phyloP scores from a whole-genome alignment of 1,139 yeast species.

The Meyerozyma guilliermondii region DNA sequence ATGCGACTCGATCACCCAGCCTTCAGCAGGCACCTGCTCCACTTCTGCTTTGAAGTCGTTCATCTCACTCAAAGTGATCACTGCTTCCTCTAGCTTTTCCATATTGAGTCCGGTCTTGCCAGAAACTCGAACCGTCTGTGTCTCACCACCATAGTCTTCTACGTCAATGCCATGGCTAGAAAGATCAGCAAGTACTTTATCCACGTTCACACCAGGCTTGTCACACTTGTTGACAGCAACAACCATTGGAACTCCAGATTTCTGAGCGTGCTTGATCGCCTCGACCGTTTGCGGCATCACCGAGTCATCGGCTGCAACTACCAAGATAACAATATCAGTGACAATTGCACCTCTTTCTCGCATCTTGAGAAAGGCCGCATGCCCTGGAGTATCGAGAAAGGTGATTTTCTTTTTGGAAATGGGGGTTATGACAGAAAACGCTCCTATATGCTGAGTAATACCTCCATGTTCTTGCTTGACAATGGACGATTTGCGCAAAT shows the following conservation, averaged over 20 bases:
- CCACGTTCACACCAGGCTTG: slow-evolving; percentile 66
- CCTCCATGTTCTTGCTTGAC: slow-evolving; percentile 92
- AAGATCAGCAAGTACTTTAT: slow-evolving; percentile 71
- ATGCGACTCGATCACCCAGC: slow-evolving; percentile 87
- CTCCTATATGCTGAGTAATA: slow-evolving; percentile 97
- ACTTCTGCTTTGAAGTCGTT: slow-evolving; percentile 70
- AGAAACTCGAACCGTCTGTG: slow-evolving; percentile 82
- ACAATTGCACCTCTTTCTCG: slow-evolving; percentile 94
- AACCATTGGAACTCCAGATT: slow-evolving; percentile 77
- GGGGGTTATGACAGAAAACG: slow-evolving; percentile 81
- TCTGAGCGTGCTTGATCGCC: slow-evolving; percentile 89
- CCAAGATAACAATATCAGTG: slow-evolving; percentile 87
- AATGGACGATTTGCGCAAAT: slow-evolving; percentile 74
- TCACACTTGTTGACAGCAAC: slow-evolving; percentile 95
- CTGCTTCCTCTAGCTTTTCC: slow-evolving; percentile 86
- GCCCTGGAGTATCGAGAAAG: slow-evolving; percentile 96
- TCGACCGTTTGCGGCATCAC: slow-evolving; percentile 97
- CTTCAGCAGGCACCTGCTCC: slow-evolving; percentile 59
- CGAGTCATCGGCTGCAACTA: slow-evolving; percentile 97
- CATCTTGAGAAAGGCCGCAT: slow-evolving; percentile 94
- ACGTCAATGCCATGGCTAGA: slow-evolving; percentile 75
- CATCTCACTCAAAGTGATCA: slow-evolving; percentile 78
- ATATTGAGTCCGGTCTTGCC: slow-evolving; percentile 81
- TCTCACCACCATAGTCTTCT: slow-evolving; percentile 94
- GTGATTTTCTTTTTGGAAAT: slow-evolving; percentile 72